Evolutionary conservation across 768 basidiomycete species (phyloP).

Genomic region (Harrya chromipes): DNA sequence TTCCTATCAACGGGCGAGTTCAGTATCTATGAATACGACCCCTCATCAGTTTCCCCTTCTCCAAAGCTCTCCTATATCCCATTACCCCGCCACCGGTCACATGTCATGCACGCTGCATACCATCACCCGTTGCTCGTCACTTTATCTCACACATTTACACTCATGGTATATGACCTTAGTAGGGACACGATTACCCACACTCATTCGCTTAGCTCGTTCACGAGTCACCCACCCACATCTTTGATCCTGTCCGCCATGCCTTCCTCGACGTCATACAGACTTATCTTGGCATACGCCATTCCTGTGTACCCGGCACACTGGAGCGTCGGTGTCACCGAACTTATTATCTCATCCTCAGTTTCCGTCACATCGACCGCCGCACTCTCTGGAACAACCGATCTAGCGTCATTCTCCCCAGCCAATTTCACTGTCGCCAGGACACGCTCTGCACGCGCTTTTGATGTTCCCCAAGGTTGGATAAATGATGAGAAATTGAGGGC

Average conservation of each 20-base stretch:
- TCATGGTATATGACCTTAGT: slow-evolving; percentile 72
- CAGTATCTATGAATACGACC: slow-evolving; percentile 52
- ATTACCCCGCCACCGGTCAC: slow-evolving; percentile 37
- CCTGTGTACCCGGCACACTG: slow-evolving; percentile 82
- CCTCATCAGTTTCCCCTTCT: slow-evolving; percentile 39
- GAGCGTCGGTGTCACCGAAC: slow-evolving; percentile 73
- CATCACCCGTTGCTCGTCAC: slow-evolving; percentile 77
- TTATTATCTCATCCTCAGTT: slow-evolving; percentile 51
- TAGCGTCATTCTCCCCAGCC: slow-evolving; percentile 15
- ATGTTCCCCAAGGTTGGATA: slow-evolving; percentile 70
- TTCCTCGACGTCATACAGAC: slow-evolving; percentile 58
- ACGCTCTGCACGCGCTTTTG: slow-evolving; percentile 65
- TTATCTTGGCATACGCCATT: slow-evolving; percentile 69
- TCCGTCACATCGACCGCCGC: slow-evolving; percentile 7
- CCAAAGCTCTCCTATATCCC: slow-evolving; percentile 49
- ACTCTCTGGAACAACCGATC: slow-evolving; percentile 4
- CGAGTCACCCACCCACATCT: slow-evolving; percentile 76
- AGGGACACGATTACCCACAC: slow-evolving; percentile 47
- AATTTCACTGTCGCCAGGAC: slow-evolving; percentile 53
- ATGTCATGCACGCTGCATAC: slow-evolving; percentile 65
- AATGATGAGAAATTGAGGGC: slow-evolving; percentile 57
- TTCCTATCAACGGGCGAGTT: slow-evolving; percentile 74
- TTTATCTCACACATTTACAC: slow-evolving; percentile 60
- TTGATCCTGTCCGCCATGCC: slow-evolving; percentile 67
- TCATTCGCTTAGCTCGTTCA: slow-evolving; percentile 73